A percentile compares a stretch with the other conserved stretches of the same genome.
Evolutionary conservation across 2,329 filamentous ascomycete species (phyloP).

Genomic region (Diaporthe helianthi): DNA sequence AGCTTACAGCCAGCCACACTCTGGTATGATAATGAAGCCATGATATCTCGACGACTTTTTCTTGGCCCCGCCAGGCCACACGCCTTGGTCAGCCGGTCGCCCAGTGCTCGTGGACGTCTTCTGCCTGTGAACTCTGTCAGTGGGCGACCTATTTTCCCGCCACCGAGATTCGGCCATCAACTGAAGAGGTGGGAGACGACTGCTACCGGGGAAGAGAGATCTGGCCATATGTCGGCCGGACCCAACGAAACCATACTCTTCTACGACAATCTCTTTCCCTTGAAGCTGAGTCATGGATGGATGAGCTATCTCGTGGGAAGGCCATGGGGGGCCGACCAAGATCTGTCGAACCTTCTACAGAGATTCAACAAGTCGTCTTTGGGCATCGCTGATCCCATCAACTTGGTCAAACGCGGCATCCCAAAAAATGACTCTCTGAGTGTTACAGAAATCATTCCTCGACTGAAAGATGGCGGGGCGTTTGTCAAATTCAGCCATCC

Average conservation of each 20-base stretch:
- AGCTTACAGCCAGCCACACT: slow-evolving; percentile 3
- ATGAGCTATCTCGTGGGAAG: slow-evolving; percentile 46
- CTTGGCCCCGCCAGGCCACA: slow-evolving; percentile 44
- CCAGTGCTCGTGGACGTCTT: background rate
- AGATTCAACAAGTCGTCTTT: slow-evolving; percentile 59
- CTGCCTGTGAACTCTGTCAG: background rate
- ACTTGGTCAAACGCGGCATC: slow-evolving; percentile 66
- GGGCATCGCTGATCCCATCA: slow-evolving; percentile 59
- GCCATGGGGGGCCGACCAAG: slow-evolving; percentile 56
- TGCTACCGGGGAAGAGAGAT: slow-evolving; percentile 66
- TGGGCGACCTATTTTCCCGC: background rate
- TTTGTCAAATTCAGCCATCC: slow-evolving; percentile 83
- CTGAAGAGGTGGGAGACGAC: slow-evolving; percentile 49
- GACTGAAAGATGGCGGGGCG: slow-evolving; percentile 89
- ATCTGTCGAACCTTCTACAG: slow-evolving; percentile 58
- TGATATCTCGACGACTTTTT: slow-evolving; percentile 44
- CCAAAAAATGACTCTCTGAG: slow-evolving; percentile 62
- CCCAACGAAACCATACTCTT: slow-evolving; percentile 86
- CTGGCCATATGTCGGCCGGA: slow-evolving; percentile 80
- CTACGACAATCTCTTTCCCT: slow-evolving; percentile 89
- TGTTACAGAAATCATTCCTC: slow-evolving; percentile 81
- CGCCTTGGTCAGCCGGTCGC: slow-evolving; percentile 35
- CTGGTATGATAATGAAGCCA: slow-evolving; percentile 39
- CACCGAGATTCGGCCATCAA: background rate
- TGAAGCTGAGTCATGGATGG: slow-evolving; percentile 62